Evolutionary conservation across 805 yeast species (phyloP).

Genomic region (Monosporozyma unispora): DNA sequence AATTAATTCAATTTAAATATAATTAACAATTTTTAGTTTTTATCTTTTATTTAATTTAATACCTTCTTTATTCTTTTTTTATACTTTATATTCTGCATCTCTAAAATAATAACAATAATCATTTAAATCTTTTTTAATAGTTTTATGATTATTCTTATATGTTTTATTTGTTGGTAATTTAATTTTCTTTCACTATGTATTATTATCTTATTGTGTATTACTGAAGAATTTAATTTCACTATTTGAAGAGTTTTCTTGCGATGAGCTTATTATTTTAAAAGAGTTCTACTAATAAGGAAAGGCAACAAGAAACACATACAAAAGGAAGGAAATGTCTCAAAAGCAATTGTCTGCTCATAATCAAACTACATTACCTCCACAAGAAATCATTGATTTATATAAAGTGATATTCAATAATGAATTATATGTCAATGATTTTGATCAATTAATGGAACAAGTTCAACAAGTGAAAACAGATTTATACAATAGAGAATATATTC

Average conservation of each 20-base stretch:
- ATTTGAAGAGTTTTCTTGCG: not conserved
- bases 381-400: conserved; percentile 25
- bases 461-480: conserved; percentile 65
- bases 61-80: not conserved
- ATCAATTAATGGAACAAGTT: conserved; percentile 27
- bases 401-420: conserved; percentile 22
- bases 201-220: too few species aligned
- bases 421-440: conserved; percentile 14
- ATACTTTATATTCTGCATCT: not conserved
- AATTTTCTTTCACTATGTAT: too few species aligned
- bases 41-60: not conserved
- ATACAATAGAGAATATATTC: conserved; percentile 57
- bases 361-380: conserved; percentile 21
- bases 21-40: not conserved
- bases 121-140: not conserved
- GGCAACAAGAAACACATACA: not conserved
- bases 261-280: not conserved
- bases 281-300: not conserved
- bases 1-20: conserved; percentile 22
- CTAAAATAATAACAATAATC: not conserved
- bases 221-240: not conserved
- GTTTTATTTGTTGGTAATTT: not conserved
- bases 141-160: not conserved
- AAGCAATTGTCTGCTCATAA: conserved; percentile 18
- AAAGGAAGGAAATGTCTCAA: not conserved